Conservation (phyloP, 2,329 filamentous ascomycete genomes). For the Colletotrichum destructivum region DNA sequence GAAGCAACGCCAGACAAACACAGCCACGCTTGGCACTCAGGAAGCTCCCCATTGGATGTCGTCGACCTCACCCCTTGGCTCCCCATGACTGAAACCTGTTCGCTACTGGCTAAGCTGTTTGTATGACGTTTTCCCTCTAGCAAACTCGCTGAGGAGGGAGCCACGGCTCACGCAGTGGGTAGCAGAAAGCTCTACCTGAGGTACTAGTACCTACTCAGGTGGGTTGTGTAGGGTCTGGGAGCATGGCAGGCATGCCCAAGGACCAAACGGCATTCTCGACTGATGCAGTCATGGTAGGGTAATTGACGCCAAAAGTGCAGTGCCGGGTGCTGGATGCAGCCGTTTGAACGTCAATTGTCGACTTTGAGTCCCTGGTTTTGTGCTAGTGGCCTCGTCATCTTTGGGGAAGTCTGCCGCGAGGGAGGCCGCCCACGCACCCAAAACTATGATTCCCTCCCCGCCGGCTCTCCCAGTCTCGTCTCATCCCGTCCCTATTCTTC, state of each 20-base stretch:
- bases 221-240: no score
- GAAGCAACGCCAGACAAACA: conserved; percentile 39
- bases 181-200: no score
- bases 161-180: background rate
- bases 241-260: background rate
- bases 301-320: background rate
- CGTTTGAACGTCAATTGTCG: background rate
- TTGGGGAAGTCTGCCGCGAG: background rate
- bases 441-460: conserved; percentile 7
- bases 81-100: conserved; percentile 37
- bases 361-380: background rate
- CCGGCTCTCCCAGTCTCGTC: conserved; percentile 10
- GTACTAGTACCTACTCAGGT: no score
- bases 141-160: background rate
- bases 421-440: conserved; percentile 21
- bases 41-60: conserved; percentile 27
- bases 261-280: no score
- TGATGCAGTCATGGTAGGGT: conserved; percentile 12
- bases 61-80: conserved; percentile 19
- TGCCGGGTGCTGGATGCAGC: background rate
- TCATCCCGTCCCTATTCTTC: conserved; percentile 26
- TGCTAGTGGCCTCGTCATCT: conserved; percentile 4
- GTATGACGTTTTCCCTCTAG: conserved; percentile 35
- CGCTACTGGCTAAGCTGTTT: conserved; percentile 24
- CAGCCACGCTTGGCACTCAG: conserved; percentile 40